Evolutionary conservation across 176 grass and related monocot genomes (phyloP).

Genomic region (Cenchrus americanus): DNA sequence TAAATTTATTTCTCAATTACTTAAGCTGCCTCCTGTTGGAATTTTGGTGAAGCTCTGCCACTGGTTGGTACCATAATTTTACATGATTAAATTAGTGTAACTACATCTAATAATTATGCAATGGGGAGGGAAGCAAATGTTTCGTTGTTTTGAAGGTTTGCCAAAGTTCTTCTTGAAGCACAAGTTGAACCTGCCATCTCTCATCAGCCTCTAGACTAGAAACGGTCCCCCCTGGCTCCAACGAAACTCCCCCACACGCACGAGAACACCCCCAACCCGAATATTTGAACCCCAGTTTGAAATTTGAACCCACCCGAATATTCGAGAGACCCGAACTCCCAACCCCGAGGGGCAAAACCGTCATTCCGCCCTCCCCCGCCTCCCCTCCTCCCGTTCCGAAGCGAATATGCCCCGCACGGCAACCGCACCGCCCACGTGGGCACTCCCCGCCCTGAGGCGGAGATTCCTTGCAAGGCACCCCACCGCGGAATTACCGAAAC

Average conservation of each 20-base stretch:
- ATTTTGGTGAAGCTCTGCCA: too few relatives aligned
- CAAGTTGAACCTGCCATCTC: neutral
- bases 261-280: too few relatives aligned
- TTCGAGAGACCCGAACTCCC: conserved; percentile 1
- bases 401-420: conserved; percentile 28
- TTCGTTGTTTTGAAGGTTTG: neutral
- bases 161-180: neutral
- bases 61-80: too few relatives aligned
- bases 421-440: conserved; percentile 10
- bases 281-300: neutral
- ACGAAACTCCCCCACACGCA: neutral
- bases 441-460: neutral
- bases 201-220: neutral
- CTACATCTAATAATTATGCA: too few relatives aligned
- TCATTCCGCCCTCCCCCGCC: neutral
- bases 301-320: conserved; percentile 10
- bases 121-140: too few relatives aligned
- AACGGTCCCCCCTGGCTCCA: neutral
- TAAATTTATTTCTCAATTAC: too few relatives aligned
- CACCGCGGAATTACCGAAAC: neutral
- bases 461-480: conserved; percentile 19
- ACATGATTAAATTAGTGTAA: too few relatives aligned
- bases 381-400: neutral
- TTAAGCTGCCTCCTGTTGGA: too few relatives aligned
- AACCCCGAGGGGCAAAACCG: neutral